Percentiles rank a stretch among this genome's conserved stretches.
Evolutionary conservation across 1,139 yeast genomes (phyloP).

Genomic region (Pneumocystis canis): DNA sequence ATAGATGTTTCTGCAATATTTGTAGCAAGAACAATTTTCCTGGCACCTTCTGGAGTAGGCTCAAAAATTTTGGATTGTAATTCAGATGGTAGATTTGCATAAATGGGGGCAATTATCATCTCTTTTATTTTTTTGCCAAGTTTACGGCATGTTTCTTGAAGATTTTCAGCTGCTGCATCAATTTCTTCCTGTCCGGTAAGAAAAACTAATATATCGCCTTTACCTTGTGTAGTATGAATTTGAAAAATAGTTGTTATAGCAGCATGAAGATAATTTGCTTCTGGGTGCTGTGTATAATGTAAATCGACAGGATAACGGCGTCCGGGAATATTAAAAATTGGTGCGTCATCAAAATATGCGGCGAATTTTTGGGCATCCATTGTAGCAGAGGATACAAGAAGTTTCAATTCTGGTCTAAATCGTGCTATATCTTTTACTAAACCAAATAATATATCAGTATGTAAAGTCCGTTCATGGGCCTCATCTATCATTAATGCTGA

Average conservation of each 20-base stretch:
- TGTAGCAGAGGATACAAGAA: conserved; percentile 85
- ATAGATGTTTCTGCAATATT: conserved; percentile 73
- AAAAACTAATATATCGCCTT: conserved; percentile 65
- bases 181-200: conserved; percentile 86
- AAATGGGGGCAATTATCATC: conserved; percentile 71
- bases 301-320: conserved; percentile 79
- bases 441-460: conserved; percentile 83
- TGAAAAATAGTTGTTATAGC: conserved; percentile 72
- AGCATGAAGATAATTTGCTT: conserved; percentile 77
- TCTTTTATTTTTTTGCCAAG: conserved; percentile 49
- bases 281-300: conserved; percentile 74
- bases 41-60: conserved; percentile 52
- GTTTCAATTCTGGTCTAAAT: conserved; percentile 50
- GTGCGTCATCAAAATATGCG: conserved; percentile 59
- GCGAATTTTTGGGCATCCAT: conserved; percentile 83
- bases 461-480: conserved; percentile 87
- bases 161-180: conserved; percentile 59
- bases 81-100: conserved; percentile 63
- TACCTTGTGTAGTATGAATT: conserved; percentile 53
- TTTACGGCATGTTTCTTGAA: conserved; percentile 48
- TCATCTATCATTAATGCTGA: conserved; percentile 88
- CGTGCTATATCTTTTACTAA: conserved; percentile 56
- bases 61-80: conserved; percentile 60
- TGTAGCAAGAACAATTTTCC: conserved; percentile 66
- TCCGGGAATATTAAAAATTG: conserved; percentile 67